phyloP scores from a whole-genome alignment of 2,329 filamentous ascomycete species.

The Neofusicoccum sp. region DNA sequence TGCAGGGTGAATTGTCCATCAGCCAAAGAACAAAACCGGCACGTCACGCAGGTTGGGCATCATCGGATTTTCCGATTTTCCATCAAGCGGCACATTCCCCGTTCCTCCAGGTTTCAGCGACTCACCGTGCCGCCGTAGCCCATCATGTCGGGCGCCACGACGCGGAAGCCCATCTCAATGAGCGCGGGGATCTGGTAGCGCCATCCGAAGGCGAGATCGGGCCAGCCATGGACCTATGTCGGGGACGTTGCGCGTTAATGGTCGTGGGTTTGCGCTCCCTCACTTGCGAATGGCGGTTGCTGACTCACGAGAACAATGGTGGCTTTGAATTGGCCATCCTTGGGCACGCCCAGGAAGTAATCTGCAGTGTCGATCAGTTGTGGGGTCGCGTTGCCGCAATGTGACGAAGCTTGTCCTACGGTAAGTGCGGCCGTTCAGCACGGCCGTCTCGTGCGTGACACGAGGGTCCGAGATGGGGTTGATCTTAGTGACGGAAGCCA shows the following conservation, averaged over 20 bases:
- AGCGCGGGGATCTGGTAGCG: slow-evolving; percentile 84
- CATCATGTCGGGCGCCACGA: slow-evolving; percentile 83
- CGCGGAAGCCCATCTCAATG: slow-evolving; percentile 70
- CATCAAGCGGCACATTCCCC: no score
- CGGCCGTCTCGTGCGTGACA: slow-evolving; percentile 64
- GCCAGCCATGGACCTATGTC: slow-evolving; percentile 72
- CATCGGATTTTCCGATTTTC: not conserved
- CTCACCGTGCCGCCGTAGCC: slow-evolving; percentile 77
- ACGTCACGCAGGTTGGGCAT: not conserved
- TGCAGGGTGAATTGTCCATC: slow-evolving; percentile 26
- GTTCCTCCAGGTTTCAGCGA: not conserved
- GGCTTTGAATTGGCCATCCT: slow-evolving; percentile 46
- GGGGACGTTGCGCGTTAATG: not conserved
- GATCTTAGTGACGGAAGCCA: slow-evolving; percentile 63
- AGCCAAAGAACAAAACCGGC: not conserved
- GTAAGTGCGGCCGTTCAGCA: slow-evolving; percentile 71
- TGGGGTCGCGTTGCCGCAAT: not conserved
- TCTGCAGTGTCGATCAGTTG: slow-evolving; percentile 26
- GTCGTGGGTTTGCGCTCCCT: not conserved
- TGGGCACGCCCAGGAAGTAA: slow-evolving; percentile 56
- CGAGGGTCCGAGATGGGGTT: slow-evolving; percentile 64
- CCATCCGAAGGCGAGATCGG: slow-evolving; percentile 84
- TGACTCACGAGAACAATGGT: slow-evolving; percentile 57
- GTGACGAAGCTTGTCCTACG: slow-evolving; percentile 38
- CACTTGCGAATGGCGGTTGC: not conserved